Evolutionary conservation across 2,329 filamentous ascomycete genomes (phyloP), one percentile per base, ranked within the genome.

Genomic region (Dichotomopilus funicola): DNA sequence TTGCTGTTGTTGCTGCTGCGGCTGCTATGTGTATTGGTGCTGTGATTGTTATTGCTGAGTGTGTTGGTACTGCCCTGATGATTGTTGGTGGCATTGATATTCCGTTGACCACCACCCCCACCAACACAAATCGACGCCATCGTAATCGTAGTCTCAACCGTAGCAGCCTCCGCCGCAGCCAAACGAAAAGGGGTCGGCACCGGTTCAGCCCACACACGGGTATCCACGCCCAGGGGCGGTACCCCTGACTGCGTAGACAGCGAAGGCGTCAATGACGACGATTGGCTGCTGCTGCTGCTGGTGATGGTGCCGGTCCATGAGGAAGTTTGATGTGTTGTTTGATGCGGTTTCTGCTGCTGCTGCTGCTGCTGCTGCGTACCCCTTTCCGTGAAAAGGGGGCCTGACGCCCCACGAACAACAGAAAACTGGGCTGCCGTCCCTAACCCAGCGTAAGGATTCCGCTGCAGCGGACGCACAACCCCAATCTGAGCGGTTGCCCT

Each of bases 401-500:
- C 34, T 33, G 38, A 5, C n/a, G 35, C 36, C 4, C 3, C 38
- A n/a, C 7, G 54, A 45, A 35, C 41, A 46, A 13, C 7, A 41
- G 3, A 19, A 33, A 6, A 34, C n/a, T 13, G 37, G 33, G 19
- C 10, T 51, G 36, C 43, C 34, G 33, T 34, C 13, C 19, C 19
- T 3, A 27, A 3, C 19, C 2, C 3, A 50, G 47, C 38, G 53
- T 27, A 43, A 31, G 6, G n/a, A 51, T 52, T 9, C 33, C 51
- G 50, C 53, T 53, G 34, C 37, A 49, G 36, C 9, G 9, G 37
- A 7, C 8, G 27, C 1, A 46, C 27, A 35, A 52, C 31, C 12
- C 47, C 55, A 53, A 36, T 48, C 19, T n/a, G 53, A 55, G 51
- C 40, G 8, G 55, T 53, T 36, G 56, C 47, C n/a, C 43, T 8